phyloP scores from a whole-genome alignment of 2,329 filamentous ascomycete genomes.

The Sphaerulina populicola region DNA sequence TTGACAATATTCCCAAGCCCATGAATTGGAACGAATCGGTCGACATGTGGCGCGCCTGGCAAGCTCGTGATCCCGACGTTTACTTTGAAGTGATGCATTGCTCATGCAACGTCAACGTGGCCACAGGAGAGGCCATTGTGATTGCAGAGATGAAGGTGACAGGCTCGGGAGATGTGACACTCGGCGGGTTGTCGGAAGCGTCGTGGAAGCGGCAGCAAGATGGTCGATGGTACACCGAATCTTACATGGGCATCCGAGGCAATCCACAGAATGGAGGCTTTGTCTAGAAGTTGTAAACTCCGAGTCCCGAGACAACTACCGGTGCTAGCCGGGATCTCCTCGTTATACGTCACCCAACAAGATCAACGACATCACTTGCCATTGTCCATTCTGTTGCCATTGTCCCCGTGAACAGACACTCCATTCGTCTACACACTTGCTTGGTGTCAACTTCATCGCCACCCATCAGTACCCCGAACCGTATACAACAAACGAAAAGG shows the following conservation, averaged over 20 bases:
- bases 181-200: conserved; percentile 3
- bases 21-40: conserved; percentile 1
- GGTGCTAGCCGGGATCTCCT: too few relatives aligned
- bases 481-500: too few relatives aligned
- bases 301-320: too few relatives aligned
- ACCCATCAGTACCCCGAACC: too few relatives aligned
- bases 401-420: too few relatives aligned
- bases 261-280: conserved; percentile 8
- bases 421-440: too few relatives aligned
- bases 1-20: conserved; percentile 4
- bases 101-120: conserved; percentile 7
- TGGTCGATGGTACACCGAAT: conserved; percentile 5
- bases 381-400: too few relatives aligned
- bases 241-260: conserved; percentile 4
- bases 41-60: conserved; percentile 2
- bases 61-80: not conserved
- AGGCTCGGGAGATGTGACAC: not conserved
- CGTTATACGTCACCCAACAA: too few relatives aligned
- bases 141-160: conserved; percentile 3
- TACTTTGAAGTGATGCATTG: conserved; percentile 1
- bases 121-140: conserved; percentile 2
- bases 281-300: too few relatives aligned
- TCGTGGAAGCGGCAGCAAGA: not conserved
- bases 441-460: too few relatives aligned
- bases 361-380: too few relatives aligned